Evolutionary conservation across 2,329 filamentous ascomycete species (phyloP).

Genomic region (Fusarium hostae): DNA sequence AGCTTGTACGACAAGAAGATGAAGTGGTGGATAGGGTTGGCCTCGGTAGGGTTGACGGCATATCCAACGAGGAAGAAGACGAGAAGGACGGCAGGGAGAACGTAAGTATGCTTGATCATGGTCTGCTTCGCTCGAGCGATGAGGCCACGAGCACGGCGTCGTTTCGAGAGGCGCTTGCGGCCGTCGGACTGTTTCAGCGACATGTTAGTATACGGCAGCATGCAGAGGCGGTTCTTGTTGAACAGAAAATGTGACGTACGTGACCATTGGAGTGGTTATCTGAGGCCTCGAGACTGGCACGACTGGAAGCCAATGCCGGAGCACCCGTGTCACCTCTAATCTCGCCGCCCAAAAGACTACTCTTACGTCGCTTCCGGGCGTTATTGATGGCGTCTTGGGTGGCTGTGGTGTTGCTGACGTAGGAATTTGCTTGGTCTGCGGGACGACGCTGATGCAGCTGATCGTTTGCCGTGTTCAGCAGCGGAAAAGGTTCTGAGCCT

Average conservation of each 20-base stretch:
- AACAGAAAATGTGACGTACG: slow-evolving; percentile 19
- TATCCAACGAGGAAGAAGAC: slow-evolving; percentile 73
- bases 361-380: slow-evolving; percentile 64
- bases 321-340: slow-evolving; percentile 67
- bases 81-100: slow-evolving; percentile 75
- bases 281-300: slow-evolving; percentile 55
- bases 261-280: slow-evolving; percentile 30
- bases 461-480: slow-evolving; percentile 62
- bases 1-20: slow-evolving; percentile 92
- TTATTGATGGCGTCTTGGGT: slow-evolving; percentile 48
- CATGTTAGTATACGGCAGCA: slow-evolving; percentile 17
- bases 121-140: slow-evolving; percentile 61
- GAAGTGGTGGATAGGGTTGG: slow-evolving; percentile 82
- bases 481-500: slow-evolving; percentile 65
- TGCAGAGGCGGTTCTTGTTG: neutral
- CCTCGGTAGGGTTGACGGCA: slow-evolving; percentile 77
- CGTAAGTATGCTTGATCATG: slow-evolving; percentile 70
- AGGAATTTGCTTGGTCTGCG: slow-evolving; percentile 46
- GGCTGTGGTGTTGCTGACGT: slow-evolving; percentile 35
- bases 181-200: slow-evolving; percentile 33
- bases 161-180: slow-evolving; percentile 61
- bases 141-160: slow-evolving; percentile 65
- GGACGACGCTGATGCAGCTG: slow-evolving; percentile 55
- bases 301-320: slow-evolving; percentile 64
- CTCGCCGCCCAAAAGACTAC: slow-evolving; percentile 64